A percentile compares a stretch with the other conserved stretches of the same genome.
These are phyloP conservation scores for Aspergillus texensis DNA, from an alignment of 2,329 filamentous ascomycete species.

Conservation along the genomic window DNA sequence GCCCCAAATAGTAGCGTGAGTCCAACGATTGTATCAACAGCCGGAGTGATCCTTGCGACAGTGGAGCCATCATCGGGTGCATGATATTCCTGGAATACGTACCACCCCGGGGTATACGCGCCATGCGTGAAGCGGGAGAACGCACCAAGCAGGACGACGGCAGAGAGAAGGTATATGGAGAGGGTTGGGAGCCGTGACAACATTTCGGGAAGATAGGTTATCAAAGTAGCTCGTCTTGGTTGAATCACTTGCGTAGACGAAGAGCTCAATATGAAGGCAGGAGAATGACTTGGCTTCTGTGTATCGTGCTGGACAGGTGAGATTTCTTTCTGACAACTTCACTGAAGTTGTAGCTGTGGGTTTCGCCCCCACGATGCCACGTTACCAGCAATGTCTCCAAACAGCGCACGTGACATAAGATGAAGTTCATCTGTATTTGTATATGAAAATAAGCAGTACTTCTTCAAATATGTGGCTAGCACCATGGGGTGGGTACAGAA, in stretches of 20 bases:
- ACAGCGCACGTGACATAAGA: not conserved
- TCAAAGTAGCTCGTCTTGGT: not conserved
- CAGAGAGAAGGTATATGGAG: constrained; percentile 1
- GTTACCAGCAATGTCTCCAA: not conserved
- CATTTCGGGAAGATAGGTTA: not conserved
- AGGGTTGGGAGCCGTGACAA: not conserved
- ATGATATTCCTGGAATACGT: constrained; percentile 9
- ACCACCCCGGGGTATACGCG: constrained; percentile 1
- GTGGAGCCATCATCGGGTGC: constrained; percentile 3
- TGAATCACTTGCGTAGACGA: not conserved
- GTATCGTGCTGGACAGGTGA: not conserved
- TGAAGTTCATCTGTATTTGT: not conserved
- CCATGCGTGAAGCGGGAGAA: constrained; percentile 12
- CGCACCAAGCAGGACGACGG: not conserved
- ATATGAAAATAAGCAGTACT: too few species aligned
- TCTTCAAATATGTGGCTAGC: too few species aligned
- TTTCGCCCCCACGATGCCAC: too few species aligned
- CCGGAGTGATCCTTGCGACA: not conserved
- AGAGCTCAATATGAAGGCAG: not conserved
- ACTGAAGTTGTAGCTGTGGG: too few species aligned
- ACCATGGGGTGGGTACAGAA: not conserved
- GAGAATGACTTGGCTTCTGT: rapidly evolving
- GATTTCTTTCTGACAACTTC: too few species aligned
- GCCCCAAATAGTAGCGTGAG: not conserved
- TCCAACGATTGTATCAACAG: not conserved